A percentile compares a stretch with the other conserved stretches of the same genome.
These are phyloP conservation scores for Danielia reshetovae DNA, from an alignment of 805 yeast species.

Conservation along the genomic window DNA sequence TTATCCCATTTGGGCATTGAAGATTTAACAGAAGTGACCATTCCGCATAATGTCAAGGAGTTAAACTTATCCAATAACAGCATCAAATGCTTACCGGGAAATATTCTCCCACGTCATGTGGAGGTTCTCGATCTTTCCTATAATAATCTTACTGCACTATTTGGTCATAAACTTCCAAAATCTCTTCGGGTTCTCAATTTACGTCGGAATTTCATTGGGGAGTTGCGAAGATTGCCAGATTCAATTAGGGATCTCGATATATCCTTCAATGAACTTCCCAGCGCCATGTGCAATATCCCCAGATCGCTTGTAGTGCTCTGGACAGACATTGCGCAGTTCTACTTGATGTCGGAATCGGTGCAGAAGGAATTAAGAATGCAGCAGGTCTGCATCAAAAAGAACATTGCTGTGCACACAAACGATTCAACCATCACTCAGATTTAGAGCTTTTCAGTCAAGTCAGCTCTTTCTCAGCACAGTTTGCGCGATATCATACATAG, in stretches of 20 bases:
- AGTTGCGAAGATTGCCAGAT: constrained; percentile 2
- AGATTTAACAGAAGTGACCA: background rate
- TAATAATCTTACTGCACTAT: constrained; percentile 2
- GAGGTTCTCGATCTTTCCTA: constrained; percentile 5
- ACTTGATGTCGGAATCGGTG: constrained; percentile 5
- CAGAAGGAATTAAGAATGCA: background rate
- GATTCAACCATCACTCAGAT: constrained; percentile 7
- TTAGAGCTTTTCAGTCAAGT: too few species aligned
- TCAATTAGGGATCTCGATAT: constrained; percentile 5
- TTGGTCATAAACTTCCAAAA: background rate
- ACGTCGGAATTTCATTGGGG: constrained; percentile 4
- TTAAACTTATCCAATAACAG: constrained; percentile 3
- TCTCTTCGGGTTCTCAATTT: constrained; percentile 3
- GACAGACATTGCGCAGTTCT: constrained; percentile 6
- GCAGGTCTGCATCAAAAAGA: constrained; percentile 4
- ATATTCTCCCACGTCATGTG: constrained; percentile 2
- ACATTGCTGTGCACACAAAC: constrained; percentile 3
- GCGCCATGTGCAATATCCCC: constrained; percentile 2
- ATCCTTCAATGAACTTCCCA: constrained; percentile 5
- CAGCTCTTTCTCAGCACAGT: too few species aligned
- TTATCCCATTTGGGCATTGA: background rate
- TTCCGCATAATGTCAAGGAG: constrained; percentile 4
- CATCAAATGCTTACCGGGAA: constrained; percentile 1
- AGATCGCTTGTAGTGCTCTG: background rate
- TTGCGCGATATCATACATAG: too few species aligned